Conservation (phyloP, 2,329 filamentous ascomycete genomes). For the Diaporthe sp. region DNA sequence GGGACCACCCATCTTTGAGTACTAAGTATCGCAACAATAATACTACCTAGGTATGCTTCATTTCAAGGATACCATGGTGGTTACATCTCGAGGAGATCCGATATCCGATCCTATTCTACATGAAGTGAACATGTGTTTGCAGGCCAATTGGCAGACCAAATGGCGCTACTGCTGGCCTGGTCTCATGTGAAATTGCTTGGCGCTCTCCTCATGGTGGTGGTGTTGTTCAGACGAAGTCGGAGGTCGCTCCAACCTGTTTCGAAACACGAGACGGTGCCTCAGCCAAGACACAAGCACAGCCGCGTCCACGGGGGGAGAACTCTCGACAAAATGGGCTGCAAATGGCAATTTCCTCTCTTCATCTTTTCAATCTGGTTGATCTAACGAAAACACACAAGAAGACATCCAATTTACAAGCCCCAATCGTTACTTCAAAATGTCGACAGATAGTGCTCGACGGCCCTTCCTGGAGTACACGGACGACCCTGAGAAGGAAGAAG, state of each 20-base stretch:
- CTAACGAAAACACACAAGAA: not conserved
- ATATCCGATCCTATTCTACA: not conserved
- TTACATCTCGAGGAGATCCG: no score
- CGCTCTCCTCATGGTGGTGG: conserved; percentile 7
- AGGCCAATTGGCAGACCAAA: not conserved
- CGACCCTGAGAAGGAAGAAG: conserved; percentile 42
- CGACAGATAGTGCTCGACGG: conserved; percentile 24
- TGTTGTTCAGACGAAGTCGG: conserved; percentile 25
- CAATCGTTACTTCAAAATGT: not conserved
- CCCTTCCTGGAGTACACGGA: conserved; percentile 44
- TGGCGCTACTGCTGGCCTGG: no score
- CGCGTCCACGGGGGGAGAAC: not conserved
- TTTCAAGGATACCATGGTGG: not conserved
- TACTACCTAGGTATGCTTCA: not conserved
- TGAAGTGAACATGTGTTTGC: not conserved
- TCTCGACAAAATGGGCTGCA: not conserved
- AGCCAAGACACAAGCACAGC: conserved; percentile 28
- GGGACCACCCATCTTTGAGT: no score
- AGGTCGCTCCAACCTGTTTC: conserved; percentile 19
- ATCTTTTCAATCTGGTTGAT: not conserved
- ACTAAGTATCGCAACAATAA: not conserved
- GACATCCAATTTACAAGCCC: not conserved
- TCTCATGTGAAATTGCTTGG: conserved; percentile 22
- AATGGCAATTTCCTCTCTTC: not conserved
- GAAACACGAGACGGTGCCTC: conserved; percentile 38